Conservation (phyloP, 2,329 filamentous ascomycete species). For the Ophiostoma perfectum region DNA sequence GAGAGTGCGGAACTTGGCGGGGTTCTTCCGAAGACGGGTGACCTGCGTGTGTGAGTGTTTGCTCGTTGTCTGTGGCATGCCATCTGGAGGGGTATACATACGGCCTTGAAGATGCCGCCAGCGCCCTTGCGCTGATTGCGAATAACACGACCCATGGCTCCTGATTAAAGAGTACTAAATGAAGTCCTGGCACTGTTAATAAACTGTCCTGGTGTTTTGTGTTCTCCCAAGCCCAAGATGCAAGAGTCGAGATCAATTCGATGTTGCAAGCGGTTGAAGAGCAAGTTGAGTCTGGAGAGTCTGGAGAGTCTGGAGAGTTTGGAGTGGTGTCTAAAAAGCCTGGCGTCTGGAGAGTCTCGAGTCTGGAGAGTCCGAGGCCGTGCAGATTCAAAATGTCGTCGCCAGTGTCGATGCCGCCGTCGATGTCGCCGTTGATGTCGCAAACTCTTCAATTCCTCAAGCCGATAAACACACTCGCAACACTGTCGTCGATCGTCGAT, state of each 20-base stretch:
- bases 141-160: conserved; percentile 39
- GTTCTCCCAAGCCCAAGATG: background rate
- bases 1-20: conserved; percentile 89
- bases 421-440: background rate
- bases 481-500: conserved; percentile 10
- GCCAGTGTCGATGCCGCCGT: background rate
- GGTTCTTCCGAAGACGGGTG: conserved; percentile 90
- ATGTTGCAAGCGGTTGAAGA: background rate
- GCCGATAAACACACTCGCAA: background rate
- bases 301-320: background rate
- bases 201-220: background rate
- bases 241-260: background rate
- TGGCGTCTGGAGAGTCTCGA: background rate
- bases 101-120: conserved; percentile 51
- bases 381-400: background rate
- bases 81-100: conserved; percentile 20
- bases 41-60: conserved; percentile 44
- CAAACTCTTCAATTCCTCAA: background rate
- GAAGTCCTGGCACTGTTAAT: conserved; percentile 20
- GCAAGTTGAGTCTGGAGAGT: background rate
- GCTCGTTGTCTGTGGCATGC: background rate
- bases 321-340: background rate
- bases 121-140: conserved; percentile 60
- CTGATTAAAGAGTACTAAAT: conserved; percentile 15
- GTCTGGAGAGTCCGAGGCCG: background rate